phyloP scores from a whole-genome alignment of 495 filamentous ascomycete genomes.

The Xylaria sp. region DNA sequence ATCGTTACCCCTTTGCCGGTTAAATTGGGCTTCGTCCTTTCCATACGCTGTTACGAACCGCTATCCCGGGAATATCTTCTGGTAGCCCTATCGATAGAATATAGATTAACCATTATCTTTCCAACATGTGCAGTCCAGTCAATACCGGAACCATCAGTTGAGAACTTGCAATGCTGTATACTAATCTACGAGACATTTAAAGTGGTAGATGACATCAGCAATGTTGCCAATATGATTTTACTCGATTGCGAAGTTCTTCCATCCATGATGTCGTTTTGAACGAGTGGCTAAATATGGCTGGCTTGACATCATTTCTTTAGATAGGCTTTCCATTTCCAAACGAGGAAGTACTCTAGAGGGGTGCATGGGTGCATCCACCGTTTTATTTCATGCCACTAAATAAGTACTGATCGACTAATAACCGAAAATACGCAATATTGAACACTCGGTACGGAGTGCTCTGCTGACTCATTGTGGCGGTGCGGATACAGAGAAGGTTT shows the following conservation, averaged over 20 bases:
- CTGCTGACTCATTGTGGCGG: no score
- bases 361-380: no score
- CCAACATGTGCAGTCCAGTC: not conserved
- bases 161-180: not conserved
- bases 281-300: not conserved
- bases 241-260: not conserved
- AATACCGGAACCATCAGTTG: not conserved
- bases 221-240: not conserved
- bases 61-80: slow-evolving; percentile 4
- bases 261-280: not conserved
- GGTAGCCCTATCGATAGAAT: not conserved
- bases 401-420: no score
- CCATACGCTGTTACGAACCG: not conserved
- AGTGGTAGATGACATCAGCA: not conserved
- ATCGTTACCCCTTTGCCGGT: not conserved
- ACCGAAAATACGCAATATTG: no score
- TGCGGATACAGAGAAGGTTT: no score
- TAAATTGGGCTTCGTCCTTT: not conserved
- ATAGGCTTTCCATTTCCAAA: no score
- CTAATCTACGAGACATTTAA: not conserved
- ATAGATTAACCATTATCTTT: not conserved
- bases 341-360: no score
- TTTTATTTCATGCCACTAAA: no score
- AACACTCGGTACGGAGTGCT: no score
- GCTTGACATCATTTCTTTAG: not conserved